phyloP scores from a whole-genome alignment of 2,329 filamentous ascomycete genomes.

The Hypoxylon rubiginosum region DNA sequence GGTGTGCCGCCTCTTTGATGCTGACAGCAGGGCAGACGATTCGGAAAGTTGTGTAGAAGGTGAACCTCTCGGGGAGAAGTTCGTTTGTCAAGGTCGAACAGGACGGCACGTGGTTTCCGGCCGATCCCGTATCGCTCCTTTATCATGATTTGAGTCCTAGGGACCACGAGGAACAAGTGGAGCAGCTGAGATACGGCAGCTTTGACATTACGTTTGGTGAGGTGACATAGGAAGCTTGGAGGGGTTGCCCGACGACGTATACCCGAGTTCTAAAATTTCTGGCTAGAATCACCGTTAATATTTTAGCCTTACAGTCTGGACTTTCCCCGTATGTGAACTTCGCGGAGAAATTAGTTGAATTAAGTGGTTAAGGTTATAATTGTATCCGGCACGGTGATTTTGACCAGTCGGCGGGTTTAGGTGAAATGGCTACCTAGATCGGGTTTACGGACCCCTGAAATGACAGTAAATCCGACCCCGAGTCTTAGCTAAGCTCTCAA shows the following conservation, averaged over 20 bases:
- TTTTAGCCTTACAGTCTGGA: background rate
- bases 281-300: background rate
- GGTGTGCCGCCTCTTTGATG: too few species aligned
- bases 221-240: constrained; percentile 19
- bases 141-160: constrained; percentile 11
- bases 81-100: background rate
- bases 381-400: too few species aligned
- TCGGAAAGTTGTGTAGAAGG: background rate
- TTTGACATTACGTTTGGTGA: constrained; percentile 1
- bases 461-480: constrained; percentile 16
- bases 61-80: background rate
- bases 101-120: background rate
- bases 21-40: too few species aligned
- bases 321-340: background rate
- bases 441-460: constrained; percentile 20
- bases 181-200: background rate
- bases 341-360: background rate
- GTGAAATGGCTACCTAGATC: too few species aligned
- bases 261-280: constrained; percentile 2
- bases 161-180: constrained; percentile 1
- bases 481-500: background rate
- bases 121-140: background rate
- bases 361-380: background rate
- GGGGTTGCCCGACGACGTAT: constrained; percentile 12
- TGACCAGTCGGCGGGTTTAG: too few species aligned